These are phyloP conservation scores for Apiospora marii DNA, from an alignment of 2,329 filamentous ascomycete species.

Conservation along the genomic window DNA sequence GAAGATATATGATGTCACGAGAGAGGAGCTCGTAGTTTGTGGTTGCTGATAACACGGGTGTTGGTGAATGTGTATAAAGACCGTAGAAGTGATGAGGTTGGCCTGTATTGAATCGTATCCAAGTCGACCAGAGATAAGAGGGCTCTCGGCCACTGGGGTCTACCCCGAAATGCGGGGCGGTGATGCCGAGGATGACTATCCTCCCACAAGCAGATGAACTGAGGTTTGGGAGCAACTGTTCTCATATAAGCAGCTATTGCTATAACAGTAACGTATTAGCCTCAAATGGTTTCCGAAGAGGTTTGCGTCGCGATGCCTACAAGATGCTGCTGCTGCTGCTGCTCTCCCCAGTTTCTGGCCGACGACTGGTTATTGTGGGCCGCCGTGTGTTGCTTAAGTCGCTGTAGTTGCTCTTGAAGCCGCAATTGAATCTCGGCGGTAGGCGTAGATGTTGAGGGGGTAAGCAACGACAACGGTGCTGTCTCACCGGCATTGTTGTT, in stretches of 20 bases:
- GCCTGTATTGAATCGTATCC: background rate
- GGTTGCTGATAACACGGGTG: background rate
- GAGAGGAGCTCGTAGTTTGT: background rate
- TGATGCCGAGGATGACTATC: background rate
- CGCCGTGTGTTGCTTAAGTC: conserved; percentile 1
- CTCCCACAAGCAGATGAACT: background rate
- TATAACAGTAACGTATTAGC: background rate
- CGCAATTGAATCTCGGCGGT: conserved; percentile 3
- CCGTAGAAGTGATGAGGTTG: background rate
- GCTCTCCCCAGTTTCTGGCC: background rate
- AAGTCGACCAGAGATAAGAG: background rate
- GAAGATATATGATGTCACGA: background rate
- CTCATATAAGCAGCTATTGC: background rate
- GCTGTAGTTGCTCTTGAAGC: conserved; percentile 1
- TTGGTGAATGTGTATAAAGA: background rate
- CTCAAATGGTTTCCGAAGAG: background rate
- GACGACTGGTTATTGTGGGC: background rate
- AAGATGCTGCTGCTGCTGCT: background rate
- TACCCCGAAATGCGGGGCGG: background rate
- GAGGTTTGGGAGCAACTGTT: background rate
- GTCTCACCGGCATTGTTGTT: conserved; percentile 14
- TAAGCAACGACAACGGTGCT: background rate
- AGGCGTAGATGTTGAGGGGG: background rate
- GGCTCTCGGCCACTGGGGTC: background rate
- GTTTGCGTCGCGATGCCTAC: background rate